A percentile compares a stretch with the other conserved stretches of the same genome.
Conservation (phyloP, 2,329 filamentous ascomycete genomes). For the Microcyclosporella mali region DNA sequence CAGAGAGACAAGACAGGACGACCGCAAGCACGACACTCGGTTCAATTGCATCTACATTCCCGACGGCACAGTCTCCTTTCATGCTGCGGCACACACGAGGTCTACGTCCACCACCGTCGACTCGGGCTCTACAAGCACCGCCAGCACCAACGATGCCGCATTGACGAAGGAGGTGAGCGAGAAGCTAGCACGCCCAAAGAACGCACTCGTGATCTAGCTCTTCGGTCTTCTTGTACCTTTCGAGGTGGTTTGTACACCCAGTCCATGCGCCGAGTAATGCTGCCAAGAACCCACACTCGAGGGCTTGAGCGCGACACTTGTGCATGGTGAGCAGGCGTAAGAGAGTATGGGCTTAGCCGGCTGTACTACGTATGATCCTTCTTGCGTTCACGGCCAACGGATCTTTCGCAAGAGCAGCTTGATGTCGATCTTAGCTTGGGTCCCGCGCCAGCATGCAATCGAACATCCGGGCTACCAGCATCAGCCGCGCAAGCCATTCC, state of each 20-base stretch:
- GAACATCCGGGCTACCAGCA: conserved; percentile 13
- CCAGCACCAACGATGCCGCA: conserved; percentile 10
- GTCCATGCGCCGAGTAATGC: conserved; percentile 3
- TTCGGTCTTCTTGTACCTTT: not conserved
- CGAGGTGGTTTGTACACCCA: conserved; percentile 1
- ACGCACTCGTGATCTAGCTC: conserved; percentile 6
- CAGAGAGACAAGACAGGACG: no score
- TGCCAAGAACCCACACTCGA: not conserved
- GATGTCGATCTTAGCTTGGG: not conserved
- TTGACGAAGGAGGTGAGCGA: conserved; percentile 7
- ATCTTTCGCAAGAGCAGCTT: conserved; percentile 1
- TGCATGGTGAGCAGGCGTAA: no score
- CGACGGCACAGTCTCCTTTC: not conserved
- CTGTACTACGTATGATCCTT: no score
- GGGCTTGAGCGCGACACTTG: not conserved
- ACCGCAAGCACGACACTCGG: no score
- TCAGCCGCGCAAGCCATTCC: conserved; percentile 30
- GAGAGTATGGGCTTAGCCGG: no score
- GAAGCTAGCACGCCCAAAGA: conserved; percentile 9
- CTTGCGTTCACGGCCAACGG: no score
- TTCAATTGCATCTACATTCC: no score
- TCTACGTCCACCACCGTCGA: not conserved
- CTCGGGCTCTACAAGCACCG: conserved; percentile 10
- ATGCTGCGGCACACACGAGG: not conserved
- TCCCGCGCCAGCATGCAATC: conserved; percentile 9